Base-by-base conservation (phyloP, 2,329 filamentous ascomycete genomes). In the Triangularia setosa region DNA sequence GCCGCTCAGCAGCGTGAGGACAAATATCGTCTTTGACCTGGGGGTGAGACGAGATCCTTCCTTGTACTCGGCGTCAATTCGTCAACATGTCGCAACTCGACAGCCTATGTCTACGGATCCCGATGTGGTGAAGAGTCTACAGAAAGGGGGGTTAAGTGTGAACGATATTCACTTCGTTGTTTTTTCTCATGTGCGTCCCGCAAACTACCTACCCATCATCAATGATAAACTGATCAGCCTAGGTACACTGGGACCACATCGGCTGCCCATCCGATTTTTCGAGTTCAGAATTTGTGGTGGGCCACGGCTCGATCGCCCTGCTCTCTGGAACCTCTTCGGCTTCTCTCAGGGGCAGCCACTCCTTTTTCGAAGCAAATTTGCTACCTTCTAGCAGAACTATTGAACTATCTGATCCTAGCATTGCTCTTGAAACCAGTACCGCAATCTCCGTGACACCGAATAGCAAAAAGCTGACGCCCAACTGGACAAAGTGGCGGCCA, bases 191-290 rank as follows among this genome's bases (percentile, higher is more conserved):
- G 76, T 80, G 1, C 6, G 67, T 61, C 1, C 18, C 25, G 12
- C 21, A 14, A 14, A 14, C 7, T 54, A n/a, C 23, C 9, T 12
- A 24, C 11, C 52, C 21, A 54, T 14, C 21, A 24, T 54, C 21
- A 21, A 21, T 24, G 7, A 3, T 9, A 12, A 24, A 18, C 44
- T 18, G 21, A 52, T 52, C 8, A 24, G 4, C 44, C 14, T 6
- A 54, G 52, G 52, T 69, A 6, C 81, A 84, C 66, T 83, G 80
- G 74, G 82, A 84, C 69, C 82, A 84, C 65, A 75, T 80, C 57
- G 83, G 82, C 40, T 80, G 79, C 12, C 80, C 81, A 0, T 72
- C 73, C 7, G 79, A 82, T 68, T 84, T 84, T 68, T 69, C 74
- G 1, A 74, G 76, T 23, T 75, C 79, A 1, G 73, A 74, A 4